Evolutionary conservation across 164 flowering plant genomes (phyloP).

Genomic region (Magnolia kwangsiensis): DNA sequence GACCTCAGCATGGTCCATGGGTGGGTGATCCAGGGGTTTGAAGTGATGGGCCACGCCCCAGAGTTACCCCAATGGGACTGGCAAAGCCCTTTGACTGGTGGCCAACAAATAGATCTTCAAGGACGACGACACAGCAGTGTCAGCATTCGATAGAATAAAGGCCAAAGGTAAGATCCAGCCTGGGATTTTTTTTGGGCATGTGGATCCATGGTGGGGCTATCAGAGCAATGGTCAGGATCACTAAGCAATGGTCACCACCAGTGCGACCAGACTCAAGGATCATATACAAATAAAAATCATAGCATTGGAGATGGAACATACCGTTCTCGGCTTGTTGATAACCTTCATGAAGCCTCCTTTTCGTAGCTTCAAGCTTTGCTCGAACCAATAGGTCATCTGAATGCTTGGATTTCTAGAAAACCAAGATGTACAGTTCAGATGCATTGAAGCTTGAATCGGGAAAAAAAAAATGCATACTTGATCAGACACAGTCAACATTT

Average conservation of each 20-base stretch:
- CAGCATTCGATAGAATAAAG: too few relatives aligned
- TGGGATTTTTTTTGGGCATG: neutral
- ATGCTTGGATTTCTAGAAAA: slow-evolving; percentile 38
- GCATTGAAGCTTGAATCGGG: neutral
- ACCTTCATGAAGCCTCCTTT: slow-evolving; percentile 68
- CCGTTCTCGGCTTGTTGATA: slow-evolving; percentile 84
- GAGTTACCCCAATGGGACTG: neutral
- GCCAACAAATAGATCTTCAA: too few relatives aligned
- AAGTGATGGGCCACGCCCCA: neutral
- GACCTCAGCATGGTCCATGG: neutral
- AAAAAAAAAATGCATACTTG: neutral
- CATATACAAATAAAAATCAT: neutral
- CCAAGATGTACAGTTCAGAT: slow-evolving; percentile 3
- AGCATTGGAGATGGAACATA: slow-evolving; percentile 12
- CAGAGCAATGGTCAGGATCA: neutral
- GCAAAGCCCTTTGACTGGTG: neutral
- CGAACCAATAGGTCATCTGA: slow-evolving; percentile 40
- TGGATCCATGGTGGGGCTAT: neutral
- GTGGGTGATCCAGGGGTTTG: neutral
- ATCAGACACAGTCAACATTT: neutral
- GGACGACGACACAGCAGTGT: too few relatives aligned
- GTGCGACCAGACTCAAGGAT: neutral
- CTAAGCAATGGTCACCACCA: neutral
- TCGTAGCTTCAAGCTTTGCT: slow-evolving; percentile 57
- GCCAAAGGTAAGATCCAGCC: neutral